These are phyloP conservation scores for Ascochyta rabiei DNA, from an alignment of 2,329 filamentous ascomycete species.

Conservation along the genomic window DNA sequence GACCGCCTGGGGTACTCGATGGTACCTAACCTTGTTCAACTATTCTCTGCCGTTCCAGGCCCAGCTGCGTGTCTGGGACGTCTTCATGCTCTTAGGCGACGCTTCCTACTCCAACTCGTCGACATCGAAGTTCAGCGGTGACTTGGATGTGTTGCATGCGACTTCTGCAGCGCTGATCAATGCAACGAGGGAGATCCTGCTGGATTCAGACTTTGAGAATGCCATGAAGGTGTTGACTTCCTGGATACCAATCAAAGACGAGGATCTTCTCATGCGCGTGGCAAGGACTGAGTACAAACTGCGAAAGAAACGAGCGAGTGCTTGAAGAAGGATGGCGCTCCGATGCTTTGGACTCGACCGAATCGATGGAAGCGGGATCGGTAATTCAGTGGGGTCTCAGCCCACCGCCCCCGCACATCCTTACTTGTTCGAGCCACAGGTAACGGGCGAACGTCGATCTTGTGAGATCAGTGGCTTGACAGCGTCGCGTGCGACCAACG, in stretches of 20 bases:
- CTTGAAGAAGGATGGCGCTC: slow-evolving; percentile 26
- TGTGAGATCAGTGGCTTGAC: slow-evolving; percentile 44
- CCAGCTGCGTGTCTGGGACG: slow-evolving; percentile 95
- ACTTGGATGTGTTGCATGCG: slow-evolving; percentile 87
- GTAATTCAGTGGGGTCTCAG: slow-evolving; percentile 16
- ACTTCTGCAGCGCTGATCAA: slow-evolving; percentile 89
- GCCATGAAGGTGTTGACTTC: slow-evolving; percentile 96
- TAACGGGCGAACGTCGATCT: slow-evolving; percentile 34
- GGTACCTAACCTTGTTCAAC: slow-evolving; percentile 98
- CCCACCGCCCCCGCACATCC: slow-evolving; percentile 17
- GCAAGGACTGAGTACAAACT: slow-evolving; percentile 85
- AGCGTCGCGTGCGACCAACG: slow-evolving; percentile 39
- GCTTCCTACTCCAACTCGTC: slow-evolving; percentile 54
- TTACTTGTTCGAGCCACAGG: slow-evolving; percentile 35
- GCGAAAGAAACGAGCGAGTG: slow-evolving; percentile 57
- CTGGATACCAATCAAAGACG: slow-evolving; percentile 92
- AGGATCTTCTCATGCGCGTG: slow-evolving; percentile 91
- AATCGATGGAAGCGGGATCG: slow-evolving; percentile 20
- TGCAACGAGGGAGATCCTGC: slow-evolving; percentile 82
- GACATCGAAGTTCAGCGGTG: slow-evolving; percentile 56
- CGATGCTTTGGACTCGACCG: slow-evolving; percentile 13
- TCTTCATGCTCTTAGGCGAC: slow-evolving; percentile 93
- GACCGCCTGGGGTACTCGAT: slow-evolving; percentile 93
- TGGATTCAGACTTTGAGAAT: slow-evolving; percentile 96
- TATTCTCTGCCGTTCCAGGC: slow-evolving; percentile 93